Conservation (phyloP, 2,329 filamentous ascomycete species). For the Curvularia sp. region DNA sequence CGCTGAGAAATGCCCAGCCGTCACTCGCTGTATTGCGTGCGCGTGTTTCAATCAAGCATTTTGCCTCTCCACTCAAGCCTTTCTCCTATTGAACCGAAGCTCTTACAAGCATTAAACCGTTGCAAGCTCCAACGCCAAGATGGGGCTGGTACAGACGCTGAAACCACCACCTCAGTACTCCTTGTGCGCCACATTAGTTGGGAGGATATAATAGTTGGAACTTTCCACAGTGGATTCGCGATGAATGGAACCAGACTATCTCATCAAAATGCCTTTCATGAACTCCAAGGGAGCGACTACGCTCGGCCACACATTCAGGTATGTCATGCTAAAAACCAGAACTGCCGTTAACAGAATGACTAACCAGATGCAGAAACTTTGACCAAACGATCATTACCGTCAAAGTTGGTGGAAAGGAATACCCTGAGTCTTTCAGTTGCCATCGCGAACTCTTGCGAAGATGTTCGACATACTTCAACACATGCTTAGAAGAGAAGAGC, state of each 20-base stretch:
- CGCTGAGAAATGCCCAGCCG: constrained; percentile 14
- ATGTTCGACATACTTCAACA: constrained; percentile 46
- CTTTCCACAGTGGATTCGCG: constrained; percentile 14
- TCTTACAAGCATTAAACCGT: constrained; percentile 22
- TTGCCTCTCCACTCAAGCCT: constrained; percentile 15
- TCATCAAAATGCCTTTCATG: constrained; percentile 50
- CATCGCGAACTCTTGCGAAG: constrained; percentile 44
- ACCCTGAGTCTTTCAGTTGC: constrained; percentile 45
- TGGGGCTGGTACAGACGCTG: constrained; percentile 26
- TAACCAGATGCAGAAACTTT: constrained; percentile 41
- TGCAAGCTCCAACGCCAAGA: constrained; percentile 34
- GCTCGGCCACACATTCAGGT: constrained; percentile 47
- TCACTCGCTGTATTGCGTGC: constrained; percentile 10
- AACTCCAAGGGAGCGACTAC: constrained; percentile 39
- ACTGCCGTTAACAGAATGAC: constrained; percentile 6
- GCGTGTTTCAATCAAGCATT: constrained; percentile 28
- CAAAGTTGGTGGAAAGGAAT: constrained; percentile 42
- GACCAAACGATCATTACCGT: constrained; percentile 48
- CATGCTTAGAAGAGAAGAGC: constrained; percentile 38
- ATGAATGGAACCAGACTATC: constrained; percentile 44
- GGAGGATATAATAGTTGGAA: constrained; percentile 16
- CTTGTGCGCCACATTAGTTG: constrained; percentile 1
- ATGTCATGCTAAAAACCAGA: constrained; percentile 4
- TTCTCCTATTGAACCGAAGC: constrained; percentile 13
- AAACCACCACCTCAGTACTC: constrained; percentile 23